Evolutionary conservation across 23 red algal species (phyloP), one percentile per base, ranked within the genome.

Genomic region (Gracilaria caudata): DNA sequence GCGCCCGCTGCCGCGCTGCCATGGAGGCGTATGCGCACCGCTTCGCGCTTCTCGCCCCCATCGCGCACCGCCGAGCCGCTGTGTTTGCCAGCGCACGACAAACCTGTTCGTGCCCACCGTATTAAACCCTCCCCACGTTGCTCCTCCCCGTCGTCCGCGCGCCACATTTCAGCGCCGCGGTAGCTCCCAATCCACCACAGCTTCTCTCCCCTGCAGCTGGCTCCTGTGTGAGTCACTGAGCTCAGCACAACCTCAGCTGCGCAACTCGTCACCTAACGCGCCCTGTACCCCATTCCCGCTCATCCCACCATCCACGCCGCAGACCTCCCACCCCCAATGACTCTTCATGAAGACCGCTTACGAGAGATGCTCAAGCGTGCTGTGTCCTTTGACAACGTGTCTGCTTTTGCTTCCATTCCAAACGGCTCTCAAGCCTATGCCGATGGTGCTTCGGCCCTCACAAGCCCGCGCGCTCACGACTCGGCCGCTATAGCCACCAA

Each of bases 361-460:
- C 44, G 79, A 33, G 77, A 92, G 40, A 68, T 84, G 17, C 88
- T 96, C 51, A 96, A 91, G 54, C 86, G 87, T 49, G 78, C 80
- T 4, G 94, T 96, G 25, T 92, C 88, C 33, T 96, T 82, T 60
- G 85, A 96, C 78, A 88, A 96, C 55, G 94, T 96, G 19, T 87
- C 85, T 16, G 94, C 89, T 34, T 96, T 96, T 45, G 82, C 90
- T 28, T 68, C 88, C 76, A 89, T 87, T 59, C 90, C 90, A 56
- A 78, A 38, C 46, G 32, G 25, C 37, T 33, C 63, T 10, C 35
- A 20, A 33, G 41, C 65, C 28, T 3, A 35, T 3, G 33, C 47
- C n/a, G 66, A 51, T 19, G 41, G 43, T 38, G 21, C 3, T 19
- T 39, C 47, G 9, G 39, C 70, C 39, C 39, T 75, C 37, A 23